These are phyloP conservation scores for Moricandia moricandioides DNA, from an alignment of 345 rosid species.

Conservation along the genomic window DNA sequence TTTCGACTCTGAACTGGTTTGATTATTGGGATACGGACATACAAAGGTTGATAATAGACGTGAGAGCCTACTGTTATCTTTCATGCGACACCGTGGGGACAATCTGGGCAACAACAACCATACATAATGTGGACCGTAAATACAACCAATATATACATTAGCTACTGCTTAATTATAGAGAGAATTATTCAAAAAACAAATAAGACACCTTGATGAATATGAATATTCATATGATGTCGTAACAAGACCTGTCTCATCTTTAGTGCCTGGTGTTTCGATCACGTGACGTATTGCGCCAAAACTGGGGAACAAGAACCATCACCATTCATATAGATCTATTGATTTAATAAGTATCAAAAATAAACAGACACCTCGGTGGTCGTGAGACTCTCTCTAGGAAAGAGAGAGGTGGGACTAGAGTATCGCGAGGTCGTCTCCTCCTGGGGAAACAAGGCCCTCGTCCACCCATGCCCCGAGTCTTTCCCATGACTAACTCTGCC, in stretches of 20 bases:
- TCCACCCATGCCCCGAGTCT: not conserved
- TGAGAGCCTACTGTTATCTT: not conserved
- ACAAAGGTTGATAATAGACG: too few species aligned
- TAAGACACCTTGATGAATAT: not conserved
- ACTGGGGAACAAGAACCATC: not conserved
- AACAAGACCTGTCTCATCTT: too few species aligned
- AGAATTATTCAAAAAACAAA: not conserved
- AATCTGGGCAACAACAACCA: not conserved
- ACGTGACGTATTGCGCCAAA: not conserved
- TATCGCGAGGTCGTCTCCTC: not conserved
- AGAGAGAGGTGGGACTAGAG: not conserved
- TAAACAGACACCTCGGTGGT: not conserved
- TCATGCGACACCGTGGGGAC: not conserved
- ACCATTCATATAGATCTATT: not conserved
- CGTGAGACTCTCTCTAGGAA: not conserved
- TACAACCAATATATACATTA: not conserved
- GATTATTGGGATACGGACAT: too few species aligned
- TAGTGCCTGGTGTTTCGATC: too few species aligned
- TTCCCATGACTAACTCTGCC: not conserved
- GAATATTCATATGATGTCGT: too few species aligned
- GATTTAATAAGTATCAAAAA: not conserved
- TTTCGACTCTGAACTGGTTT: not conserved
- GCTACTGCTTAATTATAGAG: not conserved
- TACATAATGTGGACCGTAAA: not conserved
- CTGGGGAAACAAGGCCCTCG: not conserved